Conservation (phyloP, 495 filamentous ascomycete species). For the Penicillium maclennaniae region DNA sequence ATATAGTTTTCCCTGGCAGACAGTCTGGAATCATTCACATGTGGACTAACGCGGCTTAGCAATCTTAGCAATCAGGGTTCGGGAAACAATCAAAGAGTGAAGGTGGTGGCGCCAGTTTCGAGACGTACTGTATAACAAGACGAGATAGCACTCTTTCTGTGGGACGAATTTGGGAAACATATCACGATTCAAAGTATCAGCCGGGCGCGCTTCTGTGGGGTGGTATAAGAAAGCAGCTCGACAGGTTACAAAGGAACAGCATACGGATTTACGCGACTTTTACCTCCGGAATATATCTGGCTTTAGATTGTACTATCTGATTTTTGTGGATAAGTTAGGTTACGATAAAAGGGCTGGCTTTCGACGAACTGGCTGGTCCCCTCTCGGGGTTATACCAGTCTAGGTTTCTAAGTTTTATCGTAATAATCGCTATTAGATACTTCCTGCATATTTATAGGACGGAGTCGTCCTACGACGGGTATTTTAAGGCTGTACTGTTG, state of each 20-base stretch:
- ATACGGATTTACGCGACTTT: constrained; percentile 19
- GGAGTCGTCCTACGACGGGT: constrained; percentile 31
- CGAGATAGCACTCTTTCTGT: no score
- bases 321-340: neutral
- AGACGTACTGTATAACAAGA: no score
- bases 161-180: no score
- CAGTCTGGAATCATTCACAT: no score
- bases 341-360: constrained; percentile 9
- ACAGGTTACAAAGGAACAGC: constrained; percentile 29
- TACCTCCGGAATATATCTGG: constrained; percentile 1
- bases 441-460: constrained; percentile 35
- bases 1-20: no score
- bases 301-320: neutral
- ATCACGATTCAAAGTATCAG: no score
- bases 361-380: constrained; percentile 30
- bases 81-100: no score
- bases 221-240: constrained; percentile 24
- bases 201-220: no score
- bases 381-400: constrained; percentile 26
- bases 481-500: constrained; percentile 37
- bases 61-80: no score
- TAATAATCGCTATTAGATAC: constrained; percentile 33
- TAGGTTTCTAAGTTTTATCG: constrained; percentile 31
- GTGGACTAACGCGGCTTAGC: no score
- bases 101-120: no score